A percentile compares a stretch with the other conserved stretches of the same genome.
Evolutionary conservation across 2,329 filamentous ascomycete species (phyloP).

Genomic region (Cercospora brassicicola): DNA sequence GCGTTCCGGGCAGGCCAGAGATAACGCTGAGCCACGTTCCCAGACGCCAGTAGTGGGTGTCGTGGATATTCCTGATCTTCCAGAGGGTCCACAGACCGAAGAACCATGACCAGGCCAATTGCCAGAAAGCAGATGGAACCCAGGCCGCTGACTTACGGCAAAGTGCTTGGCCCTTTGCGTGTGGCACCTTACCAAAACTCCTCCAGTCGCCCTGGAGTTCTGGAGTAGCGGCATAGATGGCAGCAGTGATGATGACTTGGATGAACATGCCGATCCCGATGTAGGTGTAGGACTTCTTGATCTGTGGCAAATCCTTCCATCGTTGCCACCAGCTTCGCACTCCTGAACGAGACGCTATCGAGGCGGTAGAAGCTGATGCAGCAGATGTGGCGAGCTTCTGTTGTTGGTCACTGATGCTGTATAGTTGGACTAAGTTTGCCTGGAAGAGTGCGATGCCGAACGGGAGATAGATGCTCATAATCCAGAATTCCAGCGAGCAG

Average conservation of each 20-base stretch:
- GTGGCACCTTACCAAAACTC: conserved; percentile 27
- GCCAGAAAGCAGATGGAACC: conserved; percentile 65
- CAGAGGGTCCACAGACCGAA: conserved; percentile 63
- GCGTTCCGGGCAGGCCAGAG: conserved; percentile 60
- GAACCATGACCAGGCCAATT: conserved; percentile 63
- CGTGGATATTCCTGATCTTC: conserved; percentile 60
- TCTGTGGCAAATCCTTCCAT: conserved; percentile 45
- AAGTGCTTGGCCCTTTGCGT: conserved; percentile 28
- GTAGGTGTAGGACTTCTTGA: conserved; percentile 51
- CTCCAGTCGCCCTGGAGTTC: conserved; percentile 31
- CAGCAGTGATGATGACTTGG: conserved; percentile 37
- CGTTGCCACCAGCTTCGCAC: conserved; percentile 33
- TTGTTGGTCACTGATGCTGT: conserved; percentile 38
- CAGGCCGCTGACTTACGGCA: conserved; percentile 53
- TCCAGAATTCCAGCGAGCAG: conserved; percentile 61
- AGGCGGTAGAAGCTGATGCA: conserved; percentile 11
- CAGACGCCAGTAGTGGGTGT: conserved; percentile 65
- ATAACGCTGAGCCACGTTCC: conserved; percentile 59
- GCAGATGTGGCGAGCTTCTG: conserved; percentile 21
- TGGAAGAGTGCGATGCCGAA: conserved; percentile 67
- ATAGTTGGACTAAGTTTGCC: conserved; percentile 62
- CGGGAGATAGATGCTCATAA: conserved; percentile 66
- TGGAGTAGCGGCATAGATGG: conserved; percentile 25
- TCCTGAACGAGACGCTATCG: not conserved
- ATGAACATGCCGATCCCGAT: conserved; percentile 57